These are phyloP conservation scores for Daldinia loculata DNA, from an alignment of 495 filamentous ascomycete genomes.

Conservation along the genomic window DNA sequence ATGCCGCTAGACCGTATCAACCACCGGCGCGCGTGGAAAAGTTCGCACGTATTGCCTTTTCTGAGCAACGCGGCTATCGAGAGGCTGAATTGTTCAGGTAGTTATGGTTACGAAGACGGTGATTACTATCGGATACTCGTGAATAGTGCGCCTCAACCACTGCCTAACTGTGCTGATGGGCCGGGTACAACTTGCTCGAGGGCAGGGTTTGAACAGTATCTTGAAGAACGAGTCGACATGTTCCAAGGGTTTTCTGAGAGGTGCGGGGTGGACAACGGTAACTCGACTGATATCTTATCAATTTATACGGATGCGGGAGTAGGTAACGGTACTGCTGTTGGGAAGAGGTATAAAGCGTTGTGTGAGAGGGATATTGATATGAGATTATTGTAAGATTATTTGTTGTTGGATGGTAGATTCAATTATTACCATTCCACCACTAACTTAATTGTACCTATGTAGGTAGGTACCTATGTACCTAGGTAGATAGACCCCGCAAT, in stretches of 20 bases:
- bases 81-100: conserved; percentile 50
- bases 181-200: conserved; percentile 51
- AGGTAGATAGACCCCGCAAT: too few relatives aligned
- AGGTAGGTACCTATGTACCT: too few relatives aligned
- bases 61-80: conserved; percentile 56
- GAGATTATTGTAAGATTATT: neutral
- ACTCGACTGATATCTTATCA: conserved; percentile 46
- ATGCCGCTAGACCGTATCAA: conserved; percentile 60
- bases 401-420: too few relatives aligned
- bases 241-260: conserved; percentile 48
- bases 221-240: conserved; percentile 44
- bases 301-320: conserved; percentile 48
- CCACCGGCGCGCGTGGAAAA: conserved; percentile 56
- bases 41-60: conserved; percentile 55
- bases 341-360: conserved; percentile 45
- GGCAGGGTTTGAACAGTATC: conserved; percentile 42
- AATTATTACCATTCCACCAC: too few relatives aligned
- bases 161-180: conserved; percentile 48
- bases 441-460: too few relatives aligned
- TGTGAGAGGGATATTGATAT: neutral
- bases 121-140: conserved; percentile 51
- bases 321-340: conserved; percentile 49
- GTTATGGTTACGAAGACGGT: conserved; percentile 47
- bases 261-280: conserved; percentile 47
- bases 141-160: conserved; percentile 49